A percentile compares a stretch with the other conserved stretches of the same genome.
Evolutionary conservation across 257 asterid species (phyloP).

Genomic region (Ilex asprella): DNA sequence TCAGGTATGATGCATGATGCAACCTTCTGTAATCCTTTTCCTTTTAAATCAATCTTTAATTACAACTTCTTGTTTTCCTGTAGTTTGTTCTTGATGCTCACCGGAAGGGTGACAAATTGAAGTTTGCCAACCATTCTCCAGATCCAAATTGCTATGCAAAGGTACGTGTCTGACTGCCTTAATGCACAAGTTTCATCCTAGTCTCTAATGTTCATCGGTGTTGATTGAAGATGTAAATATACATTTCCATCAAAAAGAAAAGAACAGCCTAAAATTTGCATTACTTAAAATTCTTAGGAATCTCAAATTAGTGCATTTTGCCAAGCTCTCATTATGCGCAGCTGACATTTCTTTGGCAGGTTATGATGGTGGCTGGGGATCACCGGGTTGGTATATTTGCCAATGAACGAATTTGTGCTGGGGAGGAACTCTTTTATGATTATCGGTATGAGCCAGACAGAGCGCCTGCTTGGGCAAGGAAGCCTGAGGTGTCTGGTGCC

Average conservation of each 20-base stretch:
- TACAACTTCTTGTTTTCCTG: slow-evolving; percentile 13
- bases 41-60: neutral
- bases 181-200: neutral
- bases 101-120: slow-evolving; percentile 85
- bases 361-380: slow-evolving; percentile 87
- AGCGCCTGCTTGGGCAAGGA: slow-evolving; percentile 90
- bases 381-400: slow-evolving; percentile 91
- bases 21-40: neutral
- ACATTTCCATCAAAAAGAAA: too few species aligned
- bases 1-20: slow-evolving; percentile 41
- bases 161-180: slow-evolving; percentile 33
- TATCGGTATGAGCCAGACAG: slow-evolving; percentile 76
- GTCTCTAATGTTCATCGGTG: neutral
- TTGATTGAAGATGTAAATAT: too few species aligned
- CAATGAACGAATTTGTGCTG: slow-evolving; percentile 67
- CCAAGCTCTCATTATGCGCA: too few species aligned
- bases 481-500: slow-evolving; percentile 69
- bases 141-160: slow-evolving; percentile 90
- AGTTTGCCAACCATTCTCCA: slow-evolving; percentile 93
- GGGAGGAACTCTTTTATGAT: slow-evolving; percentile 88
- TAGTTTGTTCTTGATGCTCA: slow-evolving; percentile 93
- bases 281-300: too few species aligned
- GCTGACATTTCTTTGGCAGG: slow-evolving; percentile 39
- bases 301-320: too few species aligned
- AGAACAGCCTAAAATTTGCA: too few species aligned